Conservation (phyloP, 2,329 filamentous ascomycete species). For the Kalmusia sp. region DNA sequence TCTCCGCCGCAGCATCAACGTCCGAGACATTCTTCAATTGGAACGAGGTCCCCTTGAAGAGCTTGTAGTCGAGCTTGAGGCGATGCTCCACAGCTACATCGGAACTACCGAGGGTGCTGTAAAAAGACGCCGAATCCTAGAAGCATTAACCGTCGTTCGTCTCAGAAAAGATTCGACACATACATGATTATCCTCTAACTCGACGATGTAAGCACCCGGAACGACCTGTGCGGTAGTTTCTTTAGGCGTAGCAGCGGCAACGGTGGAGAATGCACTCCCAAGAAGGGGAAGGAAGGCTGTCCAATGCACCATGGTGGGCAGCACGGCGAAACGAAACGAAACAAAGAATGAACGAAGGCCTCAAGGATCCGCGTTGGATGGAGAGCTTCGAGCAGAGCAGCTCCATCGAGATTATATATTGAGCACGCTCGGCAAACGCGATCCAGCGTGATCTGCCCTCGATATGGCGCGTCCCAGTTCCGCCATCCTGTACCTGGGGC, state of each 20-base stretch:
- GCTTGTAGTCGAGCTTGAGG: constrained; percentile 12
- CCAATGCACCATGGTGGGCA: constrained; percentile 9
- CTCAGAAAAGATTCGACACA: not conserved
- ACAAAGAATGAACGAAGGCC: constrained; percentile 7
- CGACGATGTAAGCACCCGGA: constrained; percentile 12
- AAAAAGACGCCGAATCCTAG: constrained; percentile 9
- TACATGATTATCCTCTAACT: constrained; percentile 9
- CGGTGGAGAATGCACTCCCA: constrained; percentile 1
- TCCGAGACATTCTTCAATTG: constrained; percentile 13
- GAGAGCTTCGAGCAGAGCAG: not conserved
- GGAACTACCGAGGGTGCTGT: constrained; percentile 9
- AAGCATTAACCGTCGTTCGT: not conserved
- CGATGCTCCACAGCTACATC: constrained; percentile 12
- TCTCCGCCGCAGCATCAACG: constrained; percentile 7
- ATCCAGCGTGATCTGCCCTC: not conserved
- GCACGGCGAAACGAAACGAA: not conserved
- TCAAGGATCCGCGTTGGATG: constrained; percentile 5
- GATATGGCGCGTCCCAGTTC: not conserved
- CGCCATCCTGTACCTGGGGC: constrained; percentile 1
- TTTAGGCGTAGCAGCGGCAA: not conserved
- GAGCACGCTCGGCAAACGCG: not conserved
- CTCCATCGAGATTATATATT: constrained; percentile 1
- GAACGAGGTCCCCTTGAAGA: constrained; percentile 14
- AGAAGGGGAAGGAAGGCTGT: constrained; percentile 7
- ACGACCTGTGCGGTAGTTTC: constrained; percentile 4